Conservation (phyloP, 1,284 basidiomycete species). For the Ustilago shanxiensis region DNA sequence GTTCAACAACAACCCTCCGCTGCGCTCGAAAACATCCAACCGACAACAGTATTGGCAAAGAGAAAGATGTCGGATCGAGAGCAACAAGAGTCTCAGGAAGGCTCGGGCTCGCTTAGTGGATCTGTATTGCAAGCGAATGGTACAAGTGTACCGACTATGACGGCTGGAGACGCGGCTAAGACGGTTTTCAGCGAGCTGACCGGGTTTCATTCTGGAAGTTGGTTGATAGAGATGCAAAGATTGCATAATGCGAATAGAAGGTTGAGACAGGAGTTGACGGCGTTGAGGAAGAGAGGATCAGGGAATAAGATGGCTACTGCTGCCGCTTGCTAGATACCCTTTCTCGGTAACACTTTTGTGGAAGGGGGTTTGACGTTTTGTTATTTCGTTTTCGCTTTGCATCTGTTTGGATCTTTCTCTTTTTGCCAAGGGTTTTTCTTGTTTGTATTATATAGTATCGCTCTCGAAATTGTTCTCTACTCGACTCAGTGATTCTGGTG, state of each 20-base stretch:
- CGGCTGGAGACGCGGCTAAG: conserved; percentile 36
- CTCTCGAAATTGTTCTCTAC: conserved; percentile 4
- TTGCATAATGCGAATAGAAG: conserved; percentile 46
- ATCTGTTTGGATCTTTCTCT: no score
- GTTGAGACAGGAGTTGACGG: conserved; percentile 32
- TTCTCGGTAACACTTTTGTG: neutral
- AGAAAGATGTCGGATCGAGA: conserved; percentile 31
- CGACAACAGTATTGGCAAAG: conserved; percentile 21
- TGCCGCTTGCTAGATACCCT: conserved; percentile 17
- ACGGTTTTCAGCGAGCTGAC: conserved; percentile 50
- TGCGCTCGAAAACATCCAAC: neutral
- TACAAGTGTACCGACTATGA: conserved; percentile 27
- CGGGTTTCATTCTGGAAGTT: conserved; percentile 40
- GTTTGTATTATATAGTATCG: neutral
- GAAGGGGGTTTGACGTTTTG: no score
- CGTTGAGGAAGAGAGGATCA: conserved; percentile 19
- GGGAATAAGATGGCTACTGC: neutral
- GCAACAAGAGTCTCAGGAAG: conserved; percentile 3
- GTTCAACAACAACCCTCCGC: conserved; percentile 32
- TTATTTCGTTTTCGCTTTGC: no score
- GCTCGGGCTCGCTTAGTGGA: conserved; percentile 35
- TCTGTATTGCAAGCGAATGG: conserved; percentile 21
- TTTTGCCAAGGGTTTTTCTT: neutral
- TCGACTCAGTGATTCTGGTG: no score
- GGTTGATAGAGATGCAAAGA: conserved; percentile 54